Conservation (phyloP, 768 basidiomycete species). For the Dioszegia hungarica region DNA sequence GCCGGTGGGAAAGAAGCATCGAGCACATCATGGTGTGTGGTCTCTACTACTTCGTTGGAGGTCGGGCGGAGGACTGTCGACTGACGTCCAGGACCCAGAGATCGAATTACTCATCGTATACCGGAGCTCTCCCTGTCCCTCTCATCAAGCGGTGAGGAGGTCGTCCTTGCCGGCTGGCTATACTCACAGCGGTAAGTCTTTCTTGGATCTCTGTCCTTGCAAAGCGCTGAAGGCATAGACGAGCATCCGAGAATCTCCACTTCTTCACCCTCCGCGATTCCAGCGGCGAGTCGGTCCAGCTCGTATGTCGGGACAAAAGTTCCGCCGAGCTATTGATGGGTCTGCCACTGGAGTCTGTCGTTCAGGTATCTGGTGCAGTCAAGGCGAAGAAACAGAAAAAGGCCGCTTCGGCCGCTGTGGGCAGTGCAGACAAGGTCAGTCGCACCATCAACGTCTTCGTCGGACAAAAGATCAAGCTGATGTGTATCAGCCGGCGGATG, state of each 20-base stretch:
- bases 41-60: too few species aligned
- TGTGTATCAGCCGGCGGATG: conserved; percentile 51
- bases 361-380: conserved; percentile 72
- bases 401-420: conserved; percentile 19
- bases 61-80: too few species aligned
- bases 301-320: conserved; percentile 53
- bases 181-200: conserved; percentile 67
- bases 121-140: background rate
- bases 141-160: conserved; percentile 31
- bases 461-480: background rate
- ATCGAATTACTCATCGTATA: background rate
- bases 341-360: conserved; percentile 70
- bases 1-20: background rate
- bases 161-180: conserved; percentile 76
- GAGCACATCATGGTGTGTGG: conserved; percentile 3
- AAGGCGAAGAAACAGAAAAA: conserved; percentile 49
- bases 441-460: background rate
- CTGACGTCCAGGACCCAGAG: background rate
- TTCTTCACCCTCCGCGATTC: conserved; percentile 84
- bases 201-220: background rate
- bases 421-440: background rate
- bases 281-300: conserved; percentile 65
- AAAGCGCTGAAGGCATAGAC: conserved; percentile 1
- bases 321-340: conserved; percentile 55
- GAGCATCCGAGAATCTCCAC: conserved; percentile 54